Percentiles rank a stretch among this genome's conserved stretches.
Evolutionary conservation across 1,284 basidiomycete genomes (phyloP).

Genomic region (Microbotryomycetes sp.): DNA sequence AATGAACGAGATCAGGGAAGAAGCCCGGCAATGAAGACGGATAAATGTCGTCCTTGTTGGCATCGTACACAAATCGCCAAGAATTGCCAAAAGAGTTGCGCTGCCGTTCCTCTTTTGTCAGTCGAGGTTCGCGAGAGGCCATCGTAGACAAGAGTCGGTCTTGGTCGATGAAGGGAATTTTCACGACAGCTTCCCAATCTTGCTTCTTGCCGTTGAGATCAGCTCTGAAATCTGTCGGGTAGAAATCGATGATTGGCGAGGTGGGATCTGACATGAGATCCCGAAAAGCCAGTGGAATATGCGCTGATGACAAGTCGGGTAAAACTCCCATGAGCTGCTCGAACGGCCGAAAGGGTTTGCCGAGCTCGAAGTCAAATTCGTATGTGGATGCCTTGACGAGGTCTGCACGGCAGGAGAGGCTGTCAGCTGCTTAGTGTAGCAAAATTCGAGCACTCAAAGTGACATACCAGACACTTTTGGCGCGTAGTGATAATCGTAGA

Average conservation of each 20-base stretch:
- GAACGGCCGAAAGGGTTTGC: conserved; percentile 85
- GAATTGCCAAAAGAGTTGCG: conserved; percentile 77
- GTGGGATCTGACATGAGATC: conserved; percentile 81
- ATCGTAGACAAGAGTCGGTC: conserved; percentile 71
- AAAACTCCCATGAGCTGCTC: conserved; percentile 98
- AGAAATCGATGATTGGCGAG: conserved; percentile 92
- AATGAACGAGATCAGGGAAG: conserved; percentile 84
- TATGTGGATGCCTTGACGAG: conserved; percentile 68
- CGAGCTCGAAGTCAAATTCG: conserved; percentile 78
- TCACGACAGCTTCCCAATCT: conserved; percentile 98
- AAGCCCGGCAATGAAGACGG: conserved; percentile 89
- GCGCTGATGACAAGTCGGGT: conserved; percentile 78
- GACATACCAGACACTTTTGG: conserved; percentile 79
- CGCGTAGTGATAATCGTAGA: conserved; percentile 96
- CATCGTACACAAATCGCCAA: conserved; percentile 68
- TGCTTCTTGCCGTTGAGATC: conserved; percentile 98
- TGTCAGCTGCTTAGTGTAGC: neutral
- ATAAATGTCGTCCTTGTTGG: conserved; percentile 54
- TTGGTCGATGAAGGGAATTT: conserved; percentile 97
- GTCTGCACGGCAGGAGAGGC: conserved; percentile 50
- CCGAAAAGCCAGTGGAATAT: conserved; percentile 79
- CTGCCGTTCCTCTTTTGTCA: conserved; percentile 67
- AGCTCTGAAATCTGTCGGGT: conserved; percentile 80
- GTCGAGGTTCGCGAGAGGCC: conserved; percentile 67
- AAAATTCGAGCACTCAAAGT: neutral